Conservation (phyloP, 2,329 filamentous ascomycete genomes). For the Pezicula neosporulosa region DNA sequence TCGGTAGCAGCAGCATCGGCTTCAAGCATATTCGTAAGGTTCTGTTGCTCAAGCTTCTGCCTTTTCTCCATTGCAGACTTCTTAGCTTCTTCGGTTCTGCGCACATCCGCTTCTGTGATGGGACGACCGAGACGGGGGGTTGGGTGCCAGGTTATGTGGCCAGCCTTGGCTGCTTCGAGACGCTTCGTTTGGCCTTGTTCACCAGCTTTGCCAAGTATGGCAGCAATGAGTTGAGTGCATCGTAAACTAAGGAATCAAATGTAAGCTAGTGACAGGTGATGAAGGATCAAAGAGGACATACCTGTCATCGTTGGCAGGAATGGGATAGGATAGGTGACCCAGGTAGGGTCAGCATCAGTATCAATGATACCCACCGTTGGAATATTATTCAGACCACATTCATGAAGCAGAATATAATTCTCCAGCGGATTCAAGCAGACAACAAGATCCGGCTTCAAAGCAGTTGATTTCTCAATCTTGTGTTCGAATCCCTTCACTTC, state of each 20-base stretch:
- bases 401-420: constrained; percentile 86
- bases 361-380: constrained; percentile 95
- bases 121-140: constrained; percentile 19
- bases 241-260: constrained; percentile 58
- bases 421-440: constrained; percentile 90
- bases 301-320: constrained; percentile 96
- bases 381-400: constrained; percentile 83
- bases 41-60: not conserved
- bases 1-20: no score
- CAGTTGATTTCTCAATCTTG: constrained; percentile 58
- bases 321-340: constrained; percentile 96
- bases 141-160: constrained; percentile 60
- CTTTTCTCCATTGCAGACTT: not conserved
- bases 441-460: constrained; percentile 83
- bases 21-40: not conserved
- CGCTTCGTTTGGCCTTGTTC: constrained; percentile 71
- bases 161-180: constrained; percentile 56
- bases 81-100: not conserved
- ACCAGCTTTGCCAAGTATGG: constrained; percentile 81
- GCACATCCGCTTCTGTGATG: constrained; percentile 8
- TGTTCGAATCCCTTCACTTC: constrained; percentile 58
- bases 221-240: constrained; percentile 75
- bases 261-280: constrained; percentile 21
- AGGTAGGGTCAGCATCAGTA: constrained; percentile 86
- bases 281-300: constrained; percentile 33